Evolutionary conservation across 305 asterid genomes (phyloP).

Genomic region (Plantago lanceolata): DNA sequence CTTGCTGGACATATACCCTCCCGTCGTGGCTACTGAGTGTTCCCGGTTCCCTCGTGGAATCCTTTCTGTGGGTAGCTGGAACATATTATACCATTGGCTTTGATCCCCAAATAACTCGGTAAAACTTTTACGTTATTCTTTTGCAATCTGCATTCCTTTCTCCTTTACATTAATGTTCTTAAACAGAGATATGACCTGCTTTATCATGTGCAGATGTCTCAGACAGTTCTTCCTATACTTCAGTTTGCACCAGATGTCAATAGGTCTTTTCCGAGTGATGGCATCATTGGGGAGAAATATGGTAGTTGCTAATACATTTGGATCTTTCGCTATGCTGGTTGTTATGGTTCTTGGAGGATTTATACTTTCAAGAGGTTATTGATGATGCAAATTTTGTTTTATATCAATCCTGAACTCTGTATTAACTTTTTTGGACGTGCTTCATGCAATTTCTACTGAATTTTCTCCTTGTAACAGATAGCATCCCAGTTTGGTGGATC

Average conservation of each 20-base stretch:
- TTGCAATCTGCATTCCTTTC: slow-evolving; percentile 3
- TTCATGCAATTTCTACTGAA: slow-evolving; percentile 16
- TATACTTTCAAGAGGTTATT: slow-evolving; percentile 66
- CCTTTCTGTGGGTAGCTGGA: slow-evolving; percentile 64
- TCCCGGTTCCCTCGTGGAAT: slow-evolving; percentile 62
- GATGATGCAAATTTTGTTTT: slow-evolving; percentile 13
- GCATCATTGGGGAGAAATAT: slow-evolving; percentile 72
- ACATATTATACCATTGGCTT: slow-evolving; percentile 72
- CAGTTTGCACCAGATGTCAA: slow-evolving; percentile 75
- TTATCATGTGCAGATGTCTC: slow-evolving; percentile 46
- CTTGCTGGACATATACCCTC: slow-evolving; percentile 66
- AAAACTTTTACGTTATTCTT: slow-evolving; percentile 7
- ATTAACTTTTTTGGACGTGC: slow-evolving; percentile 2
- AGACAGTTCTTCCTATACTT: slow-evolving; percentile 55
- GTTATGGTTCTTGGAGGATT: slow-evolving; percentile 82
- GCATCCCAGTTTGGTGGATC: slow-evolving; percentile 83
- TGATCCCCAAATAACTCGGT: slow-evolving; percentile 68
- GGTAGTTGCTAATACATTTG: slow-evolving; percentile 80
- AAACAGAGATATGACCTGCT: slow-evolving; percentile 21
- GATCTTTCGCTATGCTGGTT: slow-evolving; percentile 73
- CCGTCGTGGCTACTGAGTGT: slow-evolving; percentile 73
- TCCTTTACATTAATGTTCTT: neutral
- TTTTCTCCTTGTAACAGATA: slow-evolving; percentile 44
- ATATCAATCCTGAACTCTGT: neutral
- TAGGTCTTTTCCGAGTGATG: slow-evolving; percentile 74